phyloP scores from a whole-genome alignment of 2,329 filamentous ascomycete genomes.

The Exophiala dermatitidis region DNA sequence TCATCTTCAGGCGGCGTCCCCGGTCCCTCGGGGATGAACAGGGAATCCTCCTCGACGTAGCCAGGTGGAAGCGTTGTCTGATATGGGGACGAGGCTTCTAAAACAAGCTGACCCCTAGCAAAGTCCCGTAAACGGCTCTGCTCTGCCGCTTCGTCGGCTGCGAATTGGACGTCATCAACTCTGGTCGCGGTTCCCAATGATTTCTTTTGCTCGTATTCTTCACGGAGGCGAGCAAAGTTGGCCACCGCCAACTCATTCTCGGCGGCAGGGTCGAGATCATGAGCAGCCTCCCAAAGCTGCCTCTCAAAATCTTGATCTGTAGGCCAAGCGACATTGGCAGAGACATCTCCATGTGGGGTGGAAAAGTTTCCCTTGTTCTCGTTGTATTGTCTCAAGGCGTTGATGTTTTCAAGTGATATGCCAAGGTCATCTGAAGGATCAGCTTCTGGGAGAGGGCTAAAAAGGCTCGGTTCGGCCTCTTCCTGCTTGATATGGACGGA shows the following conservation, averaged over 20 bases:
- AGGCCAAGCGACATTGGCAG: neutral
- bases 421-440: neutral
- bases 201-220: constrained; percentile 11
- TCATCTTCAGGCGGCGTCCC: neutral
- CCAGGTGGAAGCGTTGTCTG: constrained; percentile 1
- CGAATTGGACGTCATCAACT: constrained; percentile 17
- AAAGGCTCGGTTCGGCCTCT: neutral
- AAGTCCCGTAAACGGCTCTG: constrained; percentile 11
- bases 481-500: constrained; percentile 8
- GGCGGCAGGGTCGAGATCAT: constrained; percentile 2
- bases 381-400: constrained; percentile 10
- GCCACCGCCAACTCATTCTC: neutral
- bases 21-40: constrained; percentile 17
- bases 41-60: constrained; percentile 14
- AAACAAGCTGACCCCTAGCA: constrained; percentile 8
- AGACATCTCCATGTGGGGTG: neutral
- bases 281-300: constrained; percentile 7
- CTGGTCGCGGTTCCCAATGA: constrained; percentile 1
- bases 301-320: constrained; percentile 3
- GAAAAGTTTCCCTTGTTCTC: constrained; percentile 5
- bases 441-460: neutral
- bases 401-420: constrained; percentile 2
- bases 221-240: constrained; percentile 10
- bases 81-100: neutral
- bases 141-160: constrained; percentile 11